phyloP scores from a whole-genome alignment of 169 alveolate species.

The Plasmodium fragile region DNA sequence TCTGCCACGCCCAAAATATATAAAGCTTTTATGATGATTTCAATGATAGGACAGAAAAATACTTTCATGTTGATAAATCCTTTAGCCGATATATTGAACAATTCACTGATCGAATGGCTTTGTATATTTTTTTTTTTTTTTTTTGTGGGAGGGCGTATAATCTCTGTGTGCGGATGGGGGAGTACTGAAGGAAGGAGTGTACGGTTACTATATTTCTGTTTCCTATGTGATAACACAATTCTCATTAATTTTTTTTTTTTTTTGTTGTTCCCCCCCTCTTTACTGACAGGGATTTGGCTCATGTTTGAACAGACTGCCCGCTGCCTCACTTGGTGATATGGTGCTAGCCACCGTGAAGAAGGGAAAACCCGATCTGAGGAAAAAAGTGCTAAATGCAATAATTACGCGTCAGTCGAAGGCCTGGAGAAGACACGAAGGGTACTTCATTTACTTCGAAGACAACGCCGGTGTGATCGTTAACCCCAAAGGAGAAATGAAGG shows the following conservation, averaged over 20 bases:
- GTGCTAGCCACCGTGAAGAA: conserved; percentile 98
- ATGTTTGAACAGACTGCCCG: conserved; percentile 97
- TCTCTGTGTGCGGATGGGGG: not conserved
- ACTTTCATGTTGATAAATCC: conserved; percentile 35
- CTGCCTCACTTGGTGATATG: conserved; percentile 99
- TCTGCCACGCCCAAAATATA: conserved; percentile 7
- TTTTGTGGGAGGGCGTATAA: not conserved
- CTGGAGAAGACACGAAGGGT: conserved; percentile 99
- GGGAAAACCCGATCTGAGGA: conserved; percentile 99
- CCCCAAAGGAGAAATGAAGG: conserved; percentile 99
- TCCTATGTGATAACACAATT: not conserved
- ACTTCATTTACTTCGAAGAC: conserved; percentile 98
- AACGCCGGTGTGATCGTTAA: conserved; percentile 99
- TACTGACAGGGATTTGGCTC: conserved; percentile 94
- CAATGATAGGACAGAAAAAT: conserved; percentile 74
- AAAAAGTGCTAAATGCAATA: conserved; percentile 98
- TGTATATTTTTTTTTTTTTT: not conserved
- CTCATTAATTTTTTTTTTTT: not conserved
- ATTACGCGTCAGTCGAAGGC: conserved; percentile 99
- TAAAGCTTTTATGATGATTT: conserved; percentile 54
- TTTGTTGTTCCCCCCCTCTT: not conserved
- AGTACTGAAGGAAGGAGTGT: not conserved
- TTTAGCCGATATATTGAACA: conserved; percentile 40
- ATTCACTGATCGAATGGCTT: conserved; percentile 20
- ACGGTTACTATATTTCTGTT: not conserved